Base-by-base conservation (phyloP, 768 basidiomycete genomes). In the Macrolepiota dolichaula region DNA sequence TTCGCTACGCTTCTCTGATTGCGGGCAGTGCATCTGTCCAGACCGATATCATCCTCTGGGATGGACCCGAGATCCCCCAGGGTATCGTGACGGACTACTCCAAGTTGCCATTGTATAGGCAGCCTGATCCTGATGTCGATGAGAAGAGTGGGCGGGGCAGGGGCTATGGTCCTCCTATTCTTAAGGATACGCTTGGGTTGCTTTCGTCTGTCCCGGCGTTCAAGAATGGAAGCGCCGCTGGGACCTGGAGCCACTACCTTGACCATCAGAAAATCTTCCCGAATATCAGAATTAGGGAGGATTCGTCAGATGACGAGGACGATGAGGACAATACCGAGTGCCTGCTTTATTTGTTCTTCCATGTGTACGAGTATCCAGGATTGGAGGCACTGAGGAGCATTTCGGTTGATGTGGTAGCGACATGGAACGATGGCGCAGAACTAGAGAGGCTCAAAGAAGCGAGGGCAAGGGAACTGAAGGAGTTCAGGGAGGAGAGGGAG, bases 291-390 rank as follows among this genome's bases (percentile, higher is more conserved):
- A 50, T 57, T 22, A 42, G 47, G 44, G 46, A 57, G n/a, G 44
- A 50, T 4, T 12, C 17, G 5, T 10, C 24, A 10, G 17, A 55
- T 55, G 53, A 2, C 38, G 46, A 4, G 36, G n/a, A 24, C 12
- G 17, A 19, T 40, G 53, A 1, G 37, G 7, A 24, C 19, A 27
- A 53, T 12, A 44, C 42, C 29, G 55, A 4, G 17, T 36, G 44
- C 47, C 44, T 49, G 13, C 13, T 27, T n/a, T 57, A 57, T 25
- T 37, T 57, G 19, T 57, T 57, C 46, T 57, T 57, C 56, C 56
- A 57, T 24, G 56, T 57, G 56, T 57, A 57, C 56, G 56, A 57
- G 29, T 57, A 57, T 24, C 56, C 56, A 1, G 56, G 47, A 24
- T 44, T 25, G 27, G 56, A 49, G 29, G 32, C 56, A 9, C 25